Base-by-base conservation (phyloP, 139 green algal species). In the Chlamydomonas asymmetrica region DNA sequence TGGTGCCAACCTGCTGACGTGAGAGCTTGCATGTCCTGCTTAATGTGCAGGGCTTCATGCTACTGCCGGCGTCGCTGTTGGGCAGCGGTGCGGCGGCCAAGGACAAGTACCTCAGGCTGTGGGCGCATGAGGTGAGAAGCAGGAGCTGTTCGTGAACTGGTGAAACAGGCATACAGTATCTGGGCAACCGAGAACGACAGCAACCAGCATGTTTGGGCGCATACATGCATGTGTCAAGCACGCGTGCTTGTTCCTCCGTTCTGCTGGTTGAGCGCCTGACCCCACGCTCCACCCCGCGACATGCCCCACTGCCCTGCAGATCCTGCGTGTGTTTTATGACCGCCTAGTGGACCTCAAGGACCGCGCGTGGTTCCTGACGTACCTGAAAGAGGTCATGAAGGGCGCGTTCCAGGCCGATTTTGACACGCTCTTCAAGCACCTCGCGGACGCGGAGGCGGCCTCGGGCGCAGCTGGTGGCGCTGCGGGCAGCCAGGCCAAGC, bases 311-410 rank as follows among this genome's bases (percentile, higher is more conserved):
- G 5, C 45, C 18, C 37, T 74, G 3, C 81, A 87, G 82, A 84
- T 87, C 82, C 73, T 92, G 35, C 80, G 90, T 1, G 90, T 94
- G 40, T 94, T 93, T 74, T 91, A 91, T 57, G 90, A 94, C 74
- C 82, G 90, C 25, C 82, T 94, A 40, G 83, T 92, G 32, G 87
- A 93, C 61, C 66, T 77, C 59, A 79, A 84, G 27, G 90, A 94
- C 76, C 71, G 87, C 31, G 40, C 66, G 23, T 92, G 87, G 87
- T 82, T 90, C 73, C 70, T 90, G 29, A 54, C 65, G 56, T 79
- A 76, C 65, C 67, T 88, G 45, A 88, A 83, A 16, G 71, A 52
- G 6, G 71, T 78, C 27, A 78, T 73, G 63, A 43, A 79, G 54
- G 75, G 50, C 37, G 40, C 71, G 79, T 78, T 84, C n/a, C 16